Base-by-base conservation (phyloP, 331 rosid species). In the Spiraea crenata region DNA sequence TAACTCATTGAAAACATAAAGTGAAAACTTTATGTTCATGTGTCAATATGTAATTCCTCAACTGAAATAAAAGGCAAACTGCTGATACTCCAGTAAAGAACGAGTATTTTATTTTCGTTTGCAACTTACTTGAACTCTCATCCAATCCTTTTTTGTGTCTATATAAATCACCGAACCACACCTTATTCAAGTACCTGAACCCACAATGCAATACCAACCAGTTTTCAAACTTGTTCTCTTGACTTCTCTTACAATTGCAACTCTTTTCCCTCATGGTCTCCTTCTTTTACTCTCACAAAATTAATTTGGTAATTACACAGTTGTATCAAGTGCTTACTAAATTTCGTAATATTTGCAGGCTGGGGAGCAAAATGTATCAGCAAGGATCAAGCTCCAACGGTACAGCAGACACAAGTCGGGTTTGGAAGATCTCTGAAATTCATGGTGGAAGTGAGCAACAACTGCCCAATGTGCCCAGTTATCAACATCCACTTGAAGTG, bases 401-500 rank as follows among this genome's bases (percentile, higher is more conserved):
- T 77, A 68, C 57, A 74, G 11, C 85, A 81, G 58, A 74, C 82
- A 8, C 70, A 74, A 63, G 74, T 81, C 5, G 77, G 48, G 39
- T 49, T 70, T 12, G 71, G 77, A 13, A 35, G 63, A 8, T 74
- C 74, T 20, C 82, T 79, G 4, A 81, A 58, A 52, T 81, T 67
- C 74, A 63, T 38, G 82, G 82, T 81, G 48, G 64, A 59, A 48
- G 77, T 81, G 66, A 64, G 63, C 5, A 81, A 77, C 74, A 65
- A 58, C 63, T 81, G 85, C 71, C 80, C 85, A 0, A 77, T 77
- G 82, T 73, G 80, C 73, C 82, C 82, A 3, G 31, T 81, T 5
- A 74, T 81, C 66, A 51, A 81, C 42, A 31, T 81, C 14, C 84
- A 76, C 13, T 50, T 81, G 69, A 72, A 76, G 64, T 81, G 81